Percentiles rank a stretch among this genome's conserved stretches.
These are phyloP conservation scores for Tetrahymena elliotti DNA, from an alignment of 73 alveolate genomes.

Conservation along the genomic window DNA sequence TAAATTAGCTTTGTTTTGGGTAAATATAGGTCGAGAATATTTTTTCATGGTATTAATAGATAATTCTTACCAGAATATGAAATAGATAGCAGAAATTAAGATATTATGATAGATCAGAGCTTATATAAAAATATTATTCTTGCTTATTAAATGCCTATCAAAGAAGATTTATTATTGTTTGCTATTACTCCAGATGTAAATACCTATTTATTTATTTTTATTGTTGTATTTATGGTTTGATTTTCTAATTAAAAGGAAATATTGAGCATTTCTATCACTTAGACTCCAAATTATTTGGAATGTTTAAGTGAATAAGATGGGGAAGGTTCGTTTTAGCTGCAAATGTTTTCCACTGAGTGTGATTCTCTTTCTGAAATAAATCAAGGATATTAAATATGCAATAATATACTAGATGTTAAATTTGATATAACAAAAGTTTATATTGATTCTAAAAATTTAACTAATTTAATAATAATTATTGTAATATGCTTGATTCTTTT, in stretches of 20 bases:
- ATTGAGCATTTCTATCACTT: background rate
- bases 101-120: background rate
- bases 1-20: background rate
- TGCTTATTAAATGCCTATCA: background rate
- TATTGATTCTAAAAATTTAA: background rate
- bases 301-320: background rate
- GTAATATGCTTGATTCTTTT: background rate
- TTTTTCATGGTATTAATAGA: background rate
- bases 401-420: background rate
- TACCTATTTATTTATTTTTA: background rate
- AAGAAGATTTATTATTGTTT: background rate
- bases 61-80: background rate
- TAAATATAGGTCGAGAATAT: background rate
- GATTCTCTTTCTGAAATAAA: background rate
- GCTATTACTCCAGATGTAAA: background rate
- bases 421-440: background rate
- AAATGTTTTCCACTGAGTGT: background rate
- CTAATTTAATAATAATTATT: background rate
- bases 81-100: background rate
- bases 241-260: background rate
- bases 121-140: background rate
- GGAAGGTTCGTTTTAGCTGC: background rate
- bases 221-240: background rate
- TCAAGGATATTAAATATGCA: background rate
- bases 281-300: background rate